Evolutionary conservation across 306 rosid species (phyloP), one percentile per base, ranked within the genome.

Genomic region (Lathyrus tuberosus): DNA sequence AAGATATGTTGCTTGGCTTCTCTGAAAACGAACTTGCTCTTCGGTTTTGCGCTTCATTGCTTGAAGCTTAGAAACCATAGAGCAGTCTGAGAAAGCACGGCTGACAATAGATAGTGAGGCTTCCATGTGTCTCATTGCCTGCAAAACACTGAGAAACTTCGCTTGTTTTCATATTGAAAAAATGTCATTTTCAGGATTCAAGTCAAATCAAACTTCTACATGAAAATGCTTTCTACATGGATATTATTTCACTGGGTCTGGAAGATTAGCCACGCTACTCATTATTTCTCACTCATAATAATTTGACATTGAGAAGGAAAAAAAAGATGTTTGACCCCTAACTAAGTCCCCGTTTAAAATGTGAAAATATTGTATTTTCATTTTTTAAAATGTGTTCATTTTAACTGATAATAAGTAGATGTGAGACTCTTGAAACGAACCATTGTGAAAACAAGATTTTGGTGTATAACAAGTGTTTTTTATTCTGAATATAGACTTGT

Each of bases 91-190:
- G 67, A 74, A 66, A 33, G 79, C 60, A 14, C 67, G 79, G 28
- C 44, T 33, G 51, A 65, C 43, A 31, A 3, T 56, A 31, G 79
- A 74, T 11, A 74, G 73, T 56, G 67, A 56, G 28, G 73, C 73
- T 41, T 56, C 79, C 79, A 74, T 56, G 79, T 33, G 79, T 74
- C 52, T 33, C 67, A 66, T 74, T 56, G 59, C 51, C 79, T 74
- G 79, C 79, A 74, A 74, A 74, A 30, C 73, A 65, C 79, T 74
- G 78, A 24, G 70, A 66, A 54, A 31, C 31, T 14, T 66, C 9
- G 49, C 67, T 43, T 74, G 79, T 74, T 43, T 66, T 74, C 61
- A 74, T 22, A 65, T 74, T 56, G 73, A 44, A 65, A 74, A 74
- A 65, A 33, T 43, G 61, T 56, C 18, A 66, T 31, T 65, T 56